Evolutionary conservation across 495 filamentous ascomycete species (phyloP).

Genomic region (Pseudoneurospora amorphoporcata): DNA sequence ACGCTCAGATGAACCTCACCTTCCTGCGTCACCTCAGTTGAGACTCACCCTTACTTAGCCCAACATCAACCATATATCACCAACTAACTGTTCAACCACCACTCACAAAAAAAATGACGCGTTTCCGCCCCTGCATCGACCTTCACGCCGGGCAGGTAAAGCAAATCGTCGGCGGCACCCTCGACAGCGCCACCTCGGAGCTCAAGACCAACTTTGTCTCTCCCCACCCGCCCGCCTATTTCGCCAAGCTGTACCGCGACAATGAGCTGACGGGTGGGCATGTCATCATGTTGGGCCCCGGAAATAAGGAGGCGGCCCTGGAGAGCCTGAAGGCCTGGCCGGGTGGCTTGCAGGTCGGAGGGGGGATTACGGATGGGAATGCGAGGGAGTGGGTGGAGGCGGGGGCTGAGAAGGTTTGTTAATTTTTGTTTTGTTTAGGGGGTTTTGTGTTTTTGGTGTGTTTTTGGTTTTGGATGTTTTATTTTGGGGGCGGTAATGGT

Average conservation of each 20-base stretch:
- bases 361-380: slow-evolving; percentile 79
- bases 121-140: slow-evolving; percentile 94
- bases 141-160: slow-evolving; percentile 92
- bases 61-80: too few relatives aligned
- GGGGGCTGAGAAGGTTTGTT: slow-evolving; percentile 77
- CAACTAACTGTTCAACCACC: too few relatives aligned
- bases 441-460: not conserved
- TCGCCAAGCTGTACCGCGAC: slow-evolving; percentile 65
- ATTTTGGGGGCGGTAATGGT: not conserved
- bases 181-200: slow-evolving; percentile 51
- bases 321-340: slow-evolving; percentile 73
- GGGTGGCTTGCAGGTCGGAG: slow-evolving; percentile 71
- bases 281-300: slow-evolving; percentile 90
- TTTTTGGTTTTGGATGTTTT: not conserved
- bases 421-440: not conserved
- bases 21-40: not conserved
- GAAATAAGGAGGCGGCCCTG: slow-evolving; percentile 68
- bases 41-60: not conserved
- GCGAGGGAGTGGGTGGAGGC: slow-evolving; percentile 74
- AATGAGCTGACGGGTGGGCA: slow-evolving; percentile 69
- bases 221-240: slow-evolving; percentile 66
- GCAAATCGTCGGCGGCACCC: slow-evolving; percentile 93
- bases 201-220: slow-evolving; percentile 90
- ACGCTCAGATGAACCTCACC: not conserved
- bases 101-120: slow-evolving; percentile 55